Evolutionary conservation across 768 basidiomycete species (phyloP), one percentile per base, ranked within the genome.

Genomic region (Suillus placidus): DNA sequence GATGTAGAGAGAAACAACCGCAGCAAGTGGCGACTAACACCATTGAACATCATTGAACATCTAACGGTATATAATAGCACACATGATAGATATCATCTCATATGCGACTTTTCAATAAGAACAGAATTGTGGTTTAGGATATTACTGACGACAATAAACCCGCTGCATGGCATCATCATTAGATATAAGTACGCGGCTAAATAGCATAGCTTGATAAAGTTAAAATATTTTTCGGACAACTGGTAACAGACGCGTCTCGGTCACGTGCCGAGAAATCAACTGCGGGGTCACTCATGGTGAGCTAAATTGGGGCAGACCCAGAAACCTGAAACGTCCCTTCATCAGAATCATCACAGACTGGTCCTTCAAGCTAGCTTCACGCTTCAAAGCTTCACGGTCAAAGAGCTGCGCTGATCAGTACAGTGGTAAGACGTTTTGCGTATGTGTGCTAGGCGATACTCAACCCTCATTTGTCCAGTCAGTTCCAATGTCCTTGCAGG

Each of bases 401-500:
- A 32, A 23, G 23, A 49, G 20, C 61, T 32, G 23, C 61, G 20
- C 38, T 35, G 30, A 62, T 51, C 23, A 62, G 43, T 34, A 56
- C 51, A 30, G 65, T 37, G 45, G 37, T 49, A n/a, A 56, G 35
- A 10, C 37, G 1, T 18, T 30, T 38, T 3, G 14, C 30, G 1
- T 18, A 6, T 10, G 13, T n/a, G 35, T 30, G 32, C 38, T 35
- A 10, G 65, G 26, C 6, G 47, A 66, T 49, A 47, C 35, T 38
- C 43, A 37, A 32, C 6, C 43, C 13, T 47, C 57, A 10, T 54
- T 54, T 55, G 20, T 54, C 26, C 42, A 62, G 62, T 67, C 64
- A 68, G 62, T 54, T 57, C 60, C 66, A 4, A 93, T 93, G 92
- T 93, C 92, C 74, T 81, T 92, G 12, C 90, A 91, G 75, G 81